A percentile compares a stretch with the other conserved stretches of the same genome.
Conservation (phyloP, 441 rosid species). For the Populus trichocarpa region DNA sequence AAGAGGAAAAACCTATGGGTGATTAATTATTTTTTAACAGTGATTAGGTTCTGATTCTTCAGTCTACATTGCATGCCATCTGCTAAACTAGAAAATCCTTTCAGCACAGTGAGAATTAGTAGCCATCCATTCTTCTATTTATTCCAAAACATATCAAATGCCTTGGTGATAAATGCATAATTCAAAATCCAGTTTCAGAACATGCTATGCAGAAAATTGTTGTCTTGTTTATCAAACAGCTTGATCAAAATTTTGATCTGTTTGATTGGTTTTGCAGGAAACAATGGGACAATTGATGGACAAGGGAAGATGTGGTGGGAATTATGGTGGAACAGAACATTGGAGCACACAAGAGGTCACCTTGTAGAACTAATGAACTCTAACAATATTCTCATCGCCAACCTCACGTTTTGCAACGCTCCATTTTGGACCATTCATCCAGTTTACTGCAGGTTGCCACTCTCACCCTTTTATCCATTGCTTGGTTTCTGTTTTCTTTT, state of each 20-base stretch:
- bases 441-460: conserved; percentile 75
- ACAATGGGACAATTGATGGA: conserved; percentile 89
- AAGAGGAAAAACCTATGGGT: not conserved
- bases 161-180: not conserved
- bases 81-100: not conserved
- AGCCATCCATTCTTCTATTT: not conserved
- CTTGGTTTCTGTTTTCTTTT: conserved; percentile 7
- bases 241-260: not conserved
- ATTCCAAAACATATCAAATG: not conserved
- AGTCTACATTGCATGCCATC: not conserved
- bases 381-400: conserved; percentile 64
- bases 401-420: conserved; percentile 75
- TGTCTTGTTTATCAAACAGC: not conserved
- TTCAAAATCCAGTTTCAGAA: not conserved
- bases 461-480: conserved; percentile 6
- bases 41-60: not conserved
- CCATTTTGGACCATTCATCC: conserved; percentile 98
- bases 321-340: conserved; percentile 89
- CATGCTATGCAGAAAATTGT: not conserved
- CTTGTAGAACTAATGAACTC: conserved; percentile 87
- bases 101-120: not conserved
- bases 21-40: not conserved
- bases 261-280: conserved; percentile 42
- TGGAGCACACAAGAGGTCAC: conserved; percentile 87
- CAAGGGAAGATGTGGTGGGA: conserved; percentile 99